Evolutionary conservation across 371 early-diverging fungal genomes (phyloP), one percentile per base, ranked within the genome.

Genomic region (Mycotypha africana): DNA sequence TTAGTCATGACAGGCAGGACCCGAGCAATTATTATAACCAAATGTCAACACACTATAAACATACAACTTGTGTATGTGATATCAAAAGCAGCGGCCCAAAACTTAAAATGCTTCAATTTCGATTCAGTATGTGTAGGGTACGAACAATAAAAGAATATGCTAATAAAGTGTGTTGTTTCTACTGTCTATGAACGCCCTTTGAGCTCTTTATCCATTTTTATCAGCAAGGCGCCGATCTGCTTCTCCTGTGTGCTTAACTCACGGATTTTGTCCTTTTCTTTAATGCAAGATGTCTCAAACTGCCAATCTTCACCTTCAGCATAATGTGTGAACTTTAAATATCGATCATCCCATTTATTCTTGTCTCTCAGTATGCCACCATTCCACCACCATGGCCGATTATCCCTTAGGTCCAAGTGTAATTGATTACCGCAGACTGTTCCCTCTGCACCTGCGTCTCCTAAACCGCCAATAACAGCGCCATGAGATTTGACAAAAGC

Each of bases 351-450:
- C 43, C 63, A 65, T 33, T 42, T 51, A 45, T 76, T 68, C 43
- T 76, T 76, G 50, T 76, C 69, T 35, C 71, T 50, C 25, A 66
- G 44, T 23, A 76, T 30, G 15, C 74, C 76, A 11, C 74, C 76
- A 42, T 76, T 76, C 74, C 73, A 76, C 76, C 76, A 76, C 25
- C 68, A 47, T 1, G 71, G 74, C 7, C 49, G 45, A 12, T 63
- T 65, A 11, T 58, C 42, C 5, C 38, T 28, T 10, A 61, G 42
- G 28, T 62, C 74, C 30, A 63, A 46, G 41, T 73, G 78, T 22
- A 80, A 53, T 20, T 71, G 74, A 14, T 74, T 75, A 25, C 78
- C 78, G 53, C 81, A 80, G 7, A 80, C 78, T 1, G 57, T 67
- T 7, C 48, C 32, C 7, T 48, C 25, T 40, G 68, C 60, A 8